Evolutionary conservation across 2,329 filamentous ascomycete genomes (phyloP), one percentile per base, ranked within the genome.

Genomic region (Aureobasidium musti): DNA sequence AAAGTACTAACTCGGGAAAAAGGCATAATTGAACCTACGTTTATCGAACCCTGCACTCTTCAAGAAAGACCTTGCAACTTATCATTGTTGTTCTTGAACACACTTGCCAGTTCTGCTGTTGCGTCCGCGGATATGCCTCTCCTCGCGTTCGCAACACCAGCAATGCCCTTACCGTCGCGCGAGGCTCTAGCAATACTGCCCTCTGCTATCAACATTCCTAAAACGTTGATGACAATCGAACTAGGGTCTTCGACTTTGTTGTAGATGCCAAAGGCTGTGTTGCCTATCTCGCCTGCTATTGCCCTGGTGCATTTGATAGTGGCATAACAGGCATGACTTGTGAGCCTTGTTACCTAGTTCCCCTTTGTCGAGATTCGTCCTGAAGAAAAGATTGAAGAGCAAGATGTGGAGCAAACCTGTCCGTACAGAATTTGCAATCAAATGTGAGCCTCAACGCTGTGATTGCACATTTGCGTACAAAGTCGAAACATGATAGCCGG

Each of bases 241-340:
- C n/a, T 43, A n/a, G 41, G 41, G 6, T 68, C 61, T 30, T 69
- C 8, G 23, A 69, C 66, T 6, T 53, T 68, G 30, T 68, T 53
- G 47, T 69, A 69, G 19, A 67, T 59, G 39, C 43, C 61, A 2
- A 69, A 56, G n/a, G n/a, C n/a, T 6, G 53, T 33, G 35, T 69
- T 66, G 14, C 59, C 66, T 13, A 69, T 53, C 49, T 68, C 66
- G 47, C 50, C 49, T 14, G 50, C 56, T 37, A 68, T 63, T 8
- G 67, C 49, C 23, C 67, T 50, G 13, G 57, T 59, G 45, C 64
- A 45, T 37, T 33, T 64, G 26, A 68, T 26, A 19, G 33, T 57
- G 23, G 30, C 61, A 30, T 66, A 39, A 7, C 30, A n/a, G n/a
- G n/a, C n/a, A n/a, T n/a, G n/a, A n/a, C n/a, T n/a, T n/a, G n/a